Conservation (phyloP, 1,284 basidiomycete species). For the Ustilago hordei region DNA sequence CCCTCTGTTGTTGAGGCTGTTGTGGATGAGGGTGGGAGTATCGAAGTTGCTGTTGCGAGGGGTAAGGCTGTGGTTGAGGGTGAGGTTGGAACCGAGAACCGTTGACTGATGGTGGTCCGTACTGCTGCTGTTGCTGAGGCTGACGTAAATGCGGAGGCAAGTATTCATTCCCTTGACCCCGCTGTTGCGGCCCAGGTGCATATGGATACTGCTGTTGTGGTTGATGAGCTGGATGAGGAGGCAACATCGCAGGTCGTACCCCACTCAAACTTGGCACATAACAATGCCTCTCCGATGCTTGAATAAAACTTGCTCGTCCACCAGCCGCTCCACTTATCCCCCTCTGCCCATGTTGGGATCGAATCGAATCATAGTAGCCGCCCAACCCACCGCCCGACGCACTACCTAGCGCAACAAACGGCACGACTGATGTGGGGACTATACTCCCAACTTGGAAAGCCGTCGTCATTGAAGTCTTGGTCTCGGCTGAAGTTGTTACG, state of each 20-base stretch:
- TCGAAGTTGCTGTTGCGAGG: neutral
- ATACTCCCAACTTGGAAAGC: constrained; percentile 40
- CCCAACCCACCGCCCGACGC: constrained; percentile 1
- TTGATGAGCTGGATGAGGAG: neutral
- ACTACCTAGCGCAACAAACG: constrained; percentile 10
- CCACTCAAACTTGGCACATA: neutral
- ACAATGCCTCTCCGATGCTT: neutral
- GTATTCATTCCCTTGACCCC: neutral
- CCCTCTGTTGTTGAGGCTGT: neutral
- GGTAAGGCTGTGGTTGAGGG: neutral
- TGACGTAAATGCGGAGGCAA: neutral
- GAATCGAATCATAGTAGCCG: constrained; percentile 15
- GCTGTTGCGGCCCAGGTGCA: neutral
- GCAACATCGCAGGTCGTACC: neutral
- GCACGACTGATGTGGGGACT: constrained; percentile 3
- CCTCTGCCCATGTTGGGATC: constrained; percentile 1
- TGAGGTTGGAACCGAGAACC: neutral
- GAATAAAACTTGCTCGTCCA: neutral
- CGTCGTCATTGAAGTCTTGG: constrained; percentile 9
- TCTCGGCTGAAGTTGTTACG: constrained; percentile 7
- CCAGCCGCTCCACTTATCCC: neutral
- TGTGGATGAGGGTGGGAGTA: no score
- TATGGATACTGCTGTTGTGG: neutral
- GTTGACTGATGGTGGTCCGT: neutral
- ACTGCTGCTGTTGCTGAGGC: neutral